These are phyloP conservation scores for Capsicum baccatum DNA, from an alignment of 257 asterid genomes.

Conservation along the genomic window DNA sequence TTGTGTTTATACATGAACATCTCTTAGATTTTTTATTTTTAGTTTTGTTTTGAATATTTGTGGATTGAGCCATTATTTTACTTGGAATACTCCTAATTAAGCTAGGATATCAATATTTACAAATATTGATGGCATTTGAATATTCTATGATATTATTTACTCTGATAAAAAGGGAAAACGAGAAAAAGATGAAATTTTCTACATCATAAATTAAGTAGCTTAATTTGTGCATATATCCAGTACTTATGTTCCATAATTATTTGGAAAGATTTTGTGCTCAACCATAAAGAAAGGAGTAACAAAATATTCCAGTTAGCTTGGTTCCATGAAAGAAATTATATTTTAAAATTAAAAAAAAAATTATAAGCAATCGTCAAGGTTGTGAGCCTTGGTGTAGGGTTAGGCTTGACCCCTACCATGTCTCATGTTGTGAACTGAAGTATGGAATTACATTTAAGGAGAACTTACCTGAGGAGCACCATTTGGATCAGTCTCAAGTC, in stretches of 20 bases:
- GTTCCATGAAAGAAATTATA: not conserved
- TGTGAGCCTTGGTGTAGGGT: too few species aligned
- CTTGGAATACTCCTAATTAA: not conserved
- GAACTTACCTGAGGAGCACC: constrained; percentile 80
- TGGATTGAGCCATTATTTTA: not conserved
- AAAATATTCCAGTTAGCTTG: not conserved
- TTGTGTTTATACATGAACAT: not conserved
- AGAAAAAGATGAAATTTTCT: not conserved
- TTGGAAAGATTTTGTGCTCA: not conserved
- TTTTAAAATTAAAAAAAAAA: too few species aligned
- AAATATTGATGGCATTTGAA: not conserved
- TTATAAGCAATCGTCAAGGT: too few species aligned
- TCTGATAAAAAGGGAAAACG: not conserved
- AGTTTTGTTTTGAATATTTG: too few species aligned
- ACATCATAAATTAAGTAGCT: not conserved
- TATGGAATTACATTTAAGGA: too few species aligned
- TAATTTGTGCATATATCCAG: too few species aligned
- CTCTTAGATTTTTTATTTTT: not conserved
- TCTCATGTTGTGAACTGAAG: not conserved
- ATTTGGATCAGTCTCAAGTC: constrained; percentile 89
- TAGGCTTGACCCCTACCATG: too few species aligned
- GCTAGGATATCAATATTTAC: not conserved
- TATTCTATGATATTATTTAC: not conserved
- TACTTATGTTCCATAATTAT: not conserved
- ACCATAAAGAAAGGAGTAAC: not conserved